Evolutionary conservation across 768 basidiomycete species (phyloP).

Genomic region (Amanita pallidorosea): DNA sequence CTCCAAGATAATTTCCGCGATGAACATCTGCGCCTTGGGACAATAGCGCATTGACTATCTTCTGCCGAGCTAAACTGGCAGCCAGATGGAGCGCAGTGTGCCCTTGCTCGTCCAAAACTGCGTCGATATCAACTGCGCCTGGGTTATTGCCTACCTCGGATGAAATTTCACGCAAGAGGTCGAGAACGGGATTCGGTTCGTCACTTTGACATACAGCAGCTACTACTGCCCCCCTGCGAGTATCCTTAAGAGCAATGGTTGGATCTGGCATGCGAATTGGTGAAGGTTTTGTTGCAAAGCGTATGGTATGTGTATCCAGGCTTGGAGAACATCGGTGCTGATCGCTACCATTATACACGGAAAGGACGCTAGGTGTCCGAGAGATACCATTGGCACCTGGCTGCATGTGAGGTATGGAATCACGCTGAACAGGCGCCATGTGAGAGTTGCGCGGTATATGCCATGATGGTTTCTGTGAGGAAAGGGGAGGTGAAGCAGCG

Average conservation of each 20-base stretch:
- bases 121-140: constrained; percentile 53
- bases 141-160: constrained; percentile 24
- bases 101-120: constrained; percentile 87
- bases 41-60: constrained; percentile 61
- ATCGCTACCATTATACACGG: constrained; percentile 31
- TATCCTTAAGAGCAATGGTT: constrained; percentile 38
- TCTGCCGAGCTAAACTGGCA: constrained; percentile 68
- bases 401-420: constrained; percentile 17
- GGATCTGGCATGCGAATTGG: constrained; percentile 42
- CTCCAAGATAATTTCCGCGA: constrained; percentile 87
- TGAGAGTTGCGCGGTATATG: constrained; percentile 21
- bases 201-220: constrained; percentile 61
- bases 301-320: constrained; percentile 35
- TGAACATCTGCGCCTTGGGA: constrained; percentile 76
- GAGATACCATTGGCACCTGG: constrained; percentile 33
- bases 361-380: constrained; percentile 33
- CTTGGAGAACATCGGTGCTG: constrained; percentile 27
- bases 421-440: constrained; percentile 15
- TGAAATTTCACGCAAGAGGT: constrained; percentile 55
- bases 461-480: constrained; percentile 23
- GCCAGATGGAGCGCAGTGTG: constrained; percentile 94
- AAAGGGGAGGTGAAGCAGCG: constrained; percentile 19
- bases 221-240: constrained; percentile 51
- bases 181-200: constrained; percentile 50
- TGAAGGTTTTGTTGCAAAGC: constrained; percentile 61